phyloP scores from a whole-genome alignment of 441 rosid genomes.

The Adansonia grandidieri region DNA sequence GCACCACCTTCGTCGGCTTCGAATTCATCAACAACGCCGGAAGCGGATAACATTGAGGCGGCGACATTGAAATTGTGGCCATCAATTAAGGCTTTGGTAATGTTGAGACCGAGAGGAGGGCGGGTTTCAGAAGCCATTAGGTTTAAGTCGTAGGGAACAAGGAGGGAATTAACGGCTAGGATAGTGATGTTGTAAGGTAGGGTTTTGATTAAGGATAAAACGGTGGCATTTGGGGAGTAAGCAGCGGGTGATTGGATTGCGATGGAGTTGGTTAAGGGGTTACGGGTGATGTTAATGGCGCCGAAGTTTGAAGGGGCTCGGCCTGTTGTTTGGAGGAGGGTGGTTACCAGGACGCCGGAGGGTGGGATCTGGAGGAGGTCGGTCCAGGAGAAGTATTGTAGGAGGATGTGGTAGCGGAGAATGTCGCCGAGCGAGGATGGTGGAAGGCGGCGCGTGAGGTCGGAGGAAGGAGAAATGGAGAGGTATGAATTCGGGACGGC shows the following conservation, averaged over 20 bases:
- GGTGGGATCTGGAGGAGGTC: constrained; percentile 69
- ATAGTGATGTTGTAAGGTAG: constrained; percentile 70
- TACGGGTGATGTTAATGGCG: constrained; percentile 70
- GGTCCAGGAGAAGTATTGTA: constrained; percentile 65
- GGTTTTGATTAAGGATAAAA: constrained; percentile 55
- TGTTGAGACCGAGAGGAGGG: constrained; percentile 63
- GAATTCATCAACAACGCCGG: constrained; percentile 73
- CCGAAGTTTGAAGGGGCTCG: constrained; percentile 68
- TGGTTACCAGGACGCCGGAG: constrained; percentile 58
- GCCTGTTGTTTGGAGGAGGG: constrained; percentile 78
- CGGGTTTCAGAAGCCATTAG: constrained; percentile 72
- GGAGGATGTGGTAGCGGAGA: constrained; percentile 81
- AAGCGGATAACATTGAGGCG: constrained; percentile 72
- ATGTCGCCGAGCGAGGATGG: constrained; percentile 72
- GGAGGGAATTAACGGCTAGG: constrained; percentile 60
- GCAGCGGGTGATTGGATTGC: constrained; percentile 56
- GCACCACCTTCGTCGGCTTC: constrained; percentile 86
- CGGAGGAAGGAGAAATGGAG: constrained; percentile 48
- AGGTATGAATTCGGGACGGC: constrained; percentile 77
- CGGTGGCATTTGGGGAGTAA: constrained; percentile 59
- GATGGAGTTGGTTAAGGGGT: constrained; percentile 49
- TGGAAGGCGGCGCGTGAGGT: constrained; percentile 67
- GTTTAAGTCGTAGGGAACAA: constrained; percentile 68
- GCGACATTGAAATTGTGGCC: constrained; percentile 86
- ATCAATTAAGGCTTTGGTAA: constrained; percentile 69